A percentile compares a stretch with the other conserved stretches of the same genome.
Evolutionary conservation across 345 rosid species (phyloP).

Genomic region (Populus deltoides): DNA sequence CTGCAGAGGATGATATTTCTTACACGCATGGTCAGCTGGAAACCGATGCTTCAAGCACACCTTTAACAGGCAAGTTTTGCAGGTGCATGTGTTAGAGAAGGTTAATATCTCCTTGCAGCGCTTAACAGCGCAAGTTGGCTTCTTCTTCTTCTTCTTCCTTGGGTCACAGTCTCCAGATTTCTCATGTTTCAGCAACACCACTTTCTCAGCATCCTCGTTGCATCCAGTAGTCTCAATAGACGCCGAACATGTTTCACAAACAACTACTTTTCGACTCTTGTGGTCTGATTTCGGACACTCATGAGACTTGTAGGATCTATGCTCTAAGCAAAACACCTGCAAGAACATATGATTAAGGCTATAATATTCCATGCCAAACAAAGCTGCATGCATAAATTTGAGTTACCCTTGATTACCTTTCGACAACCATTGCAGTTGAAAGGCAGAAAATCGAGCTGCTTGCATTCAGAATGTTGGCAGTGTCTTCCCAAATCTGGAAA

Average conservation of each 20-base stretch:
- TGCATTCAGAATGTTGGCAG: constrained; percentile 68
- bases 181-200: constrained; percentile 49
- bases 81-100: constrained; percentile 58
- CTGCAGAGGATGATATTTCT: constrained; percentile 9
- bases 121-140: constrained; percentile 54
- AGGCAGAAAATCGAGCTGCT: constrained; percentile 81
- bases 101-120: constrained; percentile 66
- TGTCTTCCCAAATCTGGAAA: constrained; percentile 76
- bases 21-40: constrained; percentile 69
- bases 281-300: constrained; percentile 58
- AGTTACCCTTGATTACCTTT: constrained; percentile 31
- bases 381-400: not conserved
- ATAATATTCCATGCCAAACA: not conserved
- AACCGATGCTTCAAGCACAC: constrained; percentile 78
- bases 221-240: constrained; percentile 64
- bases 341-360: not conserved
- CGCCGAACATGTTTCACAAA: constrained; percentile 64
- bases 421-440: constrained; percentile 68
- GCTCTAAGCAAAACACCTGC: constrained; percentile 77
- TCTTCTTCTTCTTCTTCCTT: constrained; percentile 54
- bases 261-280: constrained; percentile 57
- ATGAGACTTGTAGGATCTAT: constrained; percentile 65
- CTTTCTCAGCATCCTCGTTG: constrained; percentile 39
- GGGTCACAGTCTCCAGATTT: constrained; percentile 65
- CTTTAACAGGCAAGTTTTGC: constrained; percentile 67